phyloP scores from a whole-genome alignment of 352 stramenopile species.

The Aphanomyces astaci region DNA sequence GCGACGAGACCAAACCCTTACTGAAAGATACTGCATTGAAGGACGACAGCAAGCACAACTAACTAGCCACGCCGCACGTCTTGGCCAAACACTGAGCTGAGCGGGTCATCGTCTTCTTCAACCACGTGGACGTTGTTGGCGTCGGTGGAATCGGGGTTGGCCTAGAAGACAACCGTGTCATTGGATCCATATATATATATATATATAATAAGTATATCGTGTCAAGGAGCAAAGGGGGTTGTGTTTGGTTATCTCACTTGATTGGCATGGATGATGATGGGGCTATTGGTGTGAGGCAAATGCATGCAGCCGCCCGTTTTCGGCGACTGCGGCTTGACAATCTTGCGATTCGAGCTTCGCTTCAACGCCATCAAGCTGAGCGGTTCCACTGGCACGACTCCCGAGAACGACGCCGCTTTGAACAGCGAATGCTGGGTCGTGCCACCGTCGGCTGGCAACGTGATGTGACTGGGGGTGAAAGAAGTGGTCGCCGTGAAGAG shows the following conservation, averaged over 20 bases:
- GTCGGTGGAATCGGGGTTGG: neutral
- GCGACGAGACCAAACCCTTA: neutral
- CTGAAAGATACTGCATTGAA: neutral
- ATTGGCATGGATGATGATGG: too few species aligned
- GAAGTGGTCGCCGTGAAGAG: neutral
- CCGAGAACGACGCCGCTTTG: constrained; percentile 5
- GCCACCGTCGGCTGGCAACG: neutral
- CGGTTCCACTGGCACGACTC: constrained; percentile 11
- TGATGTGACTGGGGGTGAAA: neutral
- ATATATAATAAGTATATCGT: too few species aligned
- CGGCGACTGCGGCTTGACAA: constrained; percentile 9
- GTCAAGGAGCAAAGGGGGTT: too few species aligned
- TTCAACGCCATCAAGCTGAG: constrained; percentile 22
- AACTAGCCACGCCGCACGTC: neutral
- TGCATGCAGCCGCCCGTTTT: neutral
- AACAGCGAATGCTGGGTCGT: neutral
- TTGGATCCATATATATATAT: too few species aligned
- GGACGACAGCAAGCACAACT: neutral
- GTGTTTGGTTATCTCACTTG: too few species aligned
- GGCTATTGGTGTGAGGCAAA: neutral
- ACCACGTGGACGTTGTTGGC: neutral
- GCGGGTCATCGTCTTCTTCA: constrained; percentile 7
- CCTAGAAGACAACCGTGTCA: too few species aligned
- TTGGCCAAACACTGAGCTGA: constrained; percentile 15
- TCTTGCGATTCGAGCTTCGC: neutral